Evolutionary conservation across 2,329 filamentous ascomycete genomes (phyloP), one percentile per base, ranked within the genome.

Genomic region (Trichoderma aggressivum): DNA sequence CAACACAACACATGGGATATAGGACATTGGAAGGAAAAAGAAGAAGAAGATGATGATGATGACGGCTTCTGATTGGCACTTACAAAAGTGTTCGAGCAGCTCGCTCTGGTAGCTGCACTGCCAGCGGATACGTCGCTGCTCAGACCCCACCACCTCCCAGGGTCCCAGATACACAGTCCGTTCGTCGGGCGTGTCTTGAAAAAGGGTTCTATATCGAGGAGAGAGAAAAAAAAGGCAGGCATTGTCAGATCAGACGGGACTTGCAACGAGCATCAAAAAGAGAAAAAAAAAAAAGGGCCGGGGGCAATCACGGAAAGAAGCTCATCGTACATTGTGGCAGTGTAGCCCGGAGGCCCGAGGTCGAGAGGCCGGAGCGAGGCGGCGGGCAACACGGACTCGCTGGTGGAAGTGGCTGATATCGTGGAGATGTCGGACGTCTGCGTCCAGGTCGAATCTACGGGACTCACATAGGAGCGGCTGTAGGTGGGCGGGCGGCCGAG

Each of bases 41-140:
- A n/a, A n/a, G n/a, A n/a, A n/a, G n/a, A n/a, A n/a, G 36, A 18
- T 39, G 36, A 39, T 30, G 56, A 30, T 5, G 34, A 28, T 43
- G 32, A 30, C 21, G 53, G 30, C 30, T 30, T 53, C 26, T 32
- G 32, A 28, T 60, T 47, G 30, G 50, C 63, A 79, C 82, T 72
- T 80, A 86, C 85, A 78, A 72, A 82, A 86, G 74, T 87, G 85
- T 74, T 87, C 85, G 36, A 87, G 80, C 30, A 83, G 79, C 78
- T 87, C 85, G 76, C 83, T 82, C 74, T 84, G 82, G 74, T 87
- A 87, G 74, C 84, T 86, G 73, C 85, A 85, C 74, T 85, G 84
- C 85, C 85, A 87, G 50, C 85, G 77, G n/a, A 87, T 80, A 53
- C 84, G 84, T 63, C 84, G 84, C 36, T 83, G 81, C 71, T 84